Evolutionary conservation across 2,329 filamentous ascomycete genomes (phyloP).

Genomic region (Eutypella sp.): DNA sequence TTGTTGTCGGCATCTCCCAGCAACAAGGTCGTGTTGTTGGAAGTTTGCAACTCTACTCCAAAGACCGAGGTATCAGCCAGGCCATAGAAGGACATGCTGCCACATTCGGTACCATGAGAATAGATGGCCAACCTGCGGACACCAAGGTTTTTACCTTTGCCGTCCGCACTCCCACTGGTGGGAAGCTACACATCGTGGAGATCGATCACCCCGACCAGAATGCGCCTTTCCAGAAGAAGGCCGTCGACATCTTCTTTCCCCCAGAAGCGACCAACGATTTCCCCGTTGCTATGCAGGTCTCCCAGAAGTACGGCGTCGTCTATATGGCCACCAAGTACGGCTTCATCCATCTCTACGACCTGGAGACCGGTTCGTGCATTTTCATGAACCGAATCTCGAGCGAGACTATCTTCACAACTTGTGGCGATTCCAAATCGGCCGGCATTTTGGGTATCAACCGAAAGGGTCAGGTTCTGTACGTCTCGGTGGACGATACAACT

Average conservation of each 20-base stretch:
- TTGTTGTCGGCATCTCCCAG: constrained; percentile 91
- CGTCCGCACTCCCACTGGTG: constrained; percentile 80
- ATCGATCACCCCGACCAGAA: constrained; percentile 91
- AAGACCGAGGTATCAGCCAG: constrained; percentile 93
- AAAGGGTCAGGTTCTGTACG: constrained; percentile 92
- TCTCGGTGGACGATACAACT: constrained; percentile 85
- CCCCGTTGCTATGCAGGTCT: constrained; percentile 96
- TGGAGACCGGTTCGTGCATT: constrained; percentile 91
- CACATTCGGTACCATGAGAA: constrained; percentile 80
- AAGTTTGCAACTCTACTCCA: constrained; percentile 95
- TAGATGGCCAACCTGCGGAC: constrained; percentile 84
- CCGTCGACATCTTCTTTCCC: constrained; percentile 96
- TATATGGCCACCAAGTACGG: constrained; percentile 98
- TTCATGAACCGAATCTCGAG: constrained; percentile 99
- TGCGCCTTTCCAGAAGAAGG: constrained; percentile 88
- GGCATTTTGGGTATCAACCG: constrained; percentile 95
- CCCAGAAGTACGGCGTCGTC: constrained; percentile 91
- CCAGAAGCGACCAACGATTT: constrained; percentile 95
- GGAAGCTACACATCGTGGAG: constrained; percentile 96
- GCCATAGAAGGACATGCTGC: constrained; percentile 96
- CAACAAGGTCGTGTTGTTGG: constrained; percentile 91
- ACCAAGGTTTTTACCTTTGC: constrained; percentile 97
- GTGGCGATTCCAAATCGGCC: constrained; percentile 73
- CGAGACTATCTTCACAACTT: constrained; percentile 97
- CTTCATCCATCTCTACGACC: constrained; percentile 97